Conservation (phyloP, 164 flowering plant species). For the Cinnamomum micranthum region DNA sequence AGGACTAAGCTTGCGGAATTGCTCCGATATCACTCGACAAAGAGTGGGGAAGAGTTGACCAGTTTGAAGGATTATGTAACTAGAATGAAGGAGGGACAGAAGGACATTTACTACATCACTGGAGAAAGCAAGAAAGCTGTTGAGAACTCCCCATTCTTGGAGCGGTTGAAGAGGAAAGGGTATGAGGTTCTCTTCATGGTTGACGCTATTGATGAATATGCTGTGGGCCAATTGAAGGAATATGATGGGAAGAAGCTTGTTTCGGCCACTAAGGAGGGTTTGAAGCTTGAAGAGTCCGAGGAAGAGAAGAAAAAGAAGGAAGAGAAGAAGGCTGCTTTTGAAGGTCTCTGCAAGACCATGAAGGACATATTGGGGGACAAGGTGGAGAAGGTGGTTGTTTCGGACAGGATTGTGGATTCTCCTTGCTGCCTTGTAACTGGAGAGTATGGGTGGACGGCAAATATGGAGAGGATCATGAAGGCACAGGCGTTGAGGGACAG, state of each 20-base stretch:
- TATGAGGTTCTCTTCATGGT: conserved; percentile 69
- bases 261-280: conserved; percentile 64
- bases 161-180: conserved; percentile 58
- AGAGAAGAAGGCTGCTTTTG: conserved; percentile 45
- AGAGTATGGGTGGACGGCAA: conserved; percentile 72
- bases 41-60: conserved; percentile 72
- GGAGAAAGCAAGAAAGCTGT: conserved; percentile 73
- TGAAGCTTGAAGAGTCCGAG: conserved; percentile 51
- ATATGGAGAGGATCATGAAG: conserved; percentile 75
- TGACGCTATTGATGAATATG: conserved; percentile 74
- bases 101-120: conserved; percentile 61
- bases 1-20: conserved; percentile 54
- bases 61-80: conserved; percentile 73
- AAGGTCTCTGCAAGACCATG: conserved; percentile 49
- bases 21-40: conserved; percentile 54
- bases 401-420: conserved; percentile 61
- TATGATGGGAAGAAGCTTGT: conserved; percentile 74
- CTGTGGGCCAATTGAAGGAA: conserved; percentile 58
- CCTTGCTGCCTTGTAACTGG: conserved; percentile 72
- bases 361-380: conserved; percentile 62
- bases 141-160: conserved; percentile 70
- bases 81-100: conserved; percentile 71
- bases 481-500: conserved; percentile 60
- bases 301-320: conserved; percentile 62
- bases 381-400: conserved; percentile 64